These are phyloP conservation scores for Mycena citricolor DNA, from an alignment of 1,284 basidiomycete genomes.

Conservation along the genomic window DNA sequence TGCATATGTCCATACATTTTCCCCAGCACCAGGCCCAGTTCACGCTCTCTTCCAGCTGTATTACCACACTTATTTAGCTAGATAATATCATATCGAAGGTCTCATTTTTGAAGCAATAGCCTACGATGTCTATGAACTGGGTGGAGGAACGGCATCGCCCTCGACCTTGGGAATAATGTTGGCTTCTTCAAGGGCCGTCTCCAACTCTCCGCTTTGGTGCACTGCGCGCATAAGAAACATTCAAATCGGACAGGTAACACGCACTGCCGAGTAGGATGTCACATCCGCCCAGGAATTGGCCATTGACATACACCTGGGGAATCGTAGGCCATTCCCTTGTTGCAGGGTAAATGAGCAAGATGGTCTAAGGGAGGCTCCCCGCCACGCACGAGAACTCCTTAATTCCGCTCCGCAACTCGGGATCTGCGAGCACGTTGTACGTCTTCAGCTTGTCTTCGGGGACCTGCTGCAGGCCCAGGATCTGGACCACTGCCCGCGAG, in stretches of 20 bases:
- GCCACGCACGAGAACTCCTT: conserved; percentile 93
- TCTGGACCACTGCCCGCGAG: conserved; percentile 90
- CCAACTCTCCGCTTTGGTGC: conserved; percentile 96
- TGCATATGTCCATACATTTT: too few relatives aligned
- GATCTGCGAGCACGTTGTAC: conserved; percentile 89
- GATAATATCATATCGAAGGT: too few relatives aligned
- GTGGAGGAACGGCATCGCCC: conserved; percentile 16
- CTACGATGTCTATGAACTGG: conserved; percentile 13
- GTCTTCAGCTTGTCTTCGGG: conserved; percentile 78
- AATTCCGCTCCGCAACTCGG: conserved; percentile 80
- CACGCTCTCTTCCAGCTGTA: too few relatives aligned
- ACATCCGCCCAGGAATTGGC: conserved; percentile 96
- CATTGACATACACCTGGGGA: conserved; percentile 92
- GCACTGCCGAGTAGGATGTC: conserved; percentile 91
- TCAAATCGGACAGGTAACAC: conserved; percentile 37
- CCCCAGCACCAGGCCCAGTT: too few relatives aligned
- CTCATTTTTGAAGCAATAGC: too few relatives aligned
- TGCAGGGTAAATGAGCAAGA: neutral
- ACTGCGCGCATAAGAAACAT: conserved; percentile 48
- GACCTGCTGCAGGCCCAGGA: conserved; percentile 88
- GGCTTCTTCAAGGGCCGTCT: conserved; percentile 76
- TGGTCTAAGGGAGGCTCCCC: neutral
- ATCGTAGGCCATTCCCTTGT: conserved; percentile 95
- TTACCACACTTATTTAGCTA: too few relatives aligned
- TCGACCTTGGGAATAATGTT: conserved; percentile 51